A percentile compares a stretch with the other conserved stretches of the same genome.
Evolutionary conservation across 148 eudicot genomes (phyloP).

Genomic region (Fagopyrum esculentum): DNA sequence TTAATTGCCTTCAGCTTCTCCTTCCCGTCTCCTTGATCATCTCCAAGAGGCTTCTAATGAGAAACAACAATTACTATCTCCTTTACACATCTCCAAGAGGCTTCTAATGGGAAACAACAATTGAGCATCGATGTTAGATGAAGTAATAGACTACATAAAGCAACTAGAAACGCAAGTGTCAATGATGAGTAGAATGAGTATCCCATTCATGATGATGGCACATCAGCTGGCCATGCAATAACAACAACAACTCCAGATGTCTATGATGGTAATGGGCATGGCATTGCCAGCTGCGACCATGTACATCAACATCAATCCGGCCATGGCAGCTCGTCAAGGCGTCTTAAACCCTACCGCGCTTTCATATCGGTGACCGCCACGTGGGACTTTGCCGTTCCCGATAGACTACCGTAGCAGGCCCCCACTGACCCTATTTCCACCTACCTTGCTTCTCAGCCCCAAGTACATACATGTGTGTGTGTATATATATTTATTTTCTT

Average conservation of each 20-base stretch:
- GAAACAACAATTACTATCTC: too few relatives aligned
- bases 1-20: too few relatives aligned
- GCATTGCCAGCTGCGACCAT: background rate
- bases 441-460: slow-evolving; percentile 2
- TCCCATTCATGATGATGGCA: slow-evolving; percentile 69
- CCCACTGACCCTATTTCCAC: slow-evolving; percentile 8
- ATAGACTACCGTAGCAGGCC: slow-evolving; percentile 12
- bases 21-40: too few relatives aligned
- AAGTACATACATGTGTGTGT: background rate
- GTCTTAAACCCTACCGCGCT: slow-evolving; percentile 26
- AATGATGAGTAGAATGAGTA: slow-evolving; percentile 56
- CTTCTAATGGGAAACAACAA: too few relatives aligned
- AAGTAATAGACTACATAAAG: slow-evolving; percentile 76
- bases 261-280: slow-evolving; percentile 49
- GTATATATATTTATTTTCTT: background rate
- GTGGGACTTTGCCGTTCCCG: slow-evolving; percentile 36
- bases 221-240: slow-evolving; percentile 38
- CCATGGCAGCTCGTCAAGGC: slow-evolving; percentile 27
- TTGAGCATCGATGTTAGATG: slow-evolving; percentile 79
- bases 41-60: too few relatives aligned
- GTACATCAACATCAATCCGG: slow-evolving; percentile 13
- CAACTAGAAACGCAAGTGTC: slow-evolving; percentile 71
- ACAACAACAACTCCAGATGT: slow-evolving; percentile 64
- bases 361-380: slow-evolving; percentile 33
- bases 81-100: too few relatives aligned